Conservation (phyloP, 1,139 yeast genomes). For the Saccharomyces hybrid region DNA sequence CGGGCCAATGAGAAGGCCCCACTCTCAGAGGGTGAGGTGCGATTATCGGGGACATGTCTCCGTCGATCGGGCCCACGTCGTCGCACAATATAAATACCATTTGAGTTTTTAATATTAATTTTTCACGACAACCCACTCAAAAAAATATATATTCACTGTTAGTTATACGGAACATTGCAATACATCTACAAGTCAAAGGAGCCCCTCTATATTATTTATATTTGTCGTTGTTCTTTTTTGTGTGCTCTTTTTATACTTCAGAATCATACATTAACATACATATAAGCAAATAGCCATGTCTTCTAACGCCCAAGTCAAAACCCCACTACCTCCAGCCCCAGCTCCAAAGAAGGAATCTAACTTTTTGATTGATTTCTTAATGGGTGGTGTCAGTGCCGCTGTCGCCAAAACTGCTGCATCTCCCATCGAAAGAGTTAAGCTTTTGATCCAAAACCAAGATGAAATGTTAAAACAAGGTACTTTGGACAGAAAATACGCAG, state of each 20-base stretch:
- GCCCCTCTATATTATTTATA: not conserved
- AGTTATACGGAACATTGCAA: not conserved
- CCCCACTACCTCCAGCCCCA: constrained; percentile 9
- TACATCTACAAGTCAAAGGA: not conserved
- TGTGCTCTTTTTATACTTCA: not conserved
- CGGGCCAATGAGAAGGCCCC: constrained; percentile 1
- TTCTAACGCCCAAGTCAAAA: constrained; percentile 2
- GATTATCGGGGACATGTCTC: constrained; percentile 1
- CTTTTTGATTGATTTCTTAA: constrained; percentile 53
- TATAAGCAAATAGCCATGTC: not conserved
- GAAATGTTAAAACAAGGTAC: constrained; percentile 80
- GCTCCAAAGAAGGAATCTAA: constrained; percentile 23
- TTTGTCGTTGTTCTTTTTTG: not conserved
- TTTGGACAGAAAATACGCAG: constrained; percentile 56
- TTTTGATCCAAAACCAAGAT: constrained; percentile 74
- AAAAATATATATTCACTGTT: not conserved
- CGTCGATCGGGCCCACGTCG: constrained; percentile 1
- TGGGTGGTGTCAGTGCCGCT: constrained; percentile 85
- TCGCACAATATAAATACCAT: not conserved
- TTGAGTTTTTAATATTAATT: not conserved
- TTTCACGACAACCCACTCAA: not conserved
- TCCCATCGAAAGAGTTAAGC: constrained; percentile 76
- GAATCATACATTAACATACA: not conserved
- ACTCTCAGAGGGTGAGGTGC: constrained; percentile 1
- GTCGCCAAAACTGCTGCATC: constrained; percentile 80